A percentile compares a stretch with the other conserved stretches of the same genome.
Conservation (phyloP, 305 asterid species). For the Fraxinus angustifolia region DNA sequence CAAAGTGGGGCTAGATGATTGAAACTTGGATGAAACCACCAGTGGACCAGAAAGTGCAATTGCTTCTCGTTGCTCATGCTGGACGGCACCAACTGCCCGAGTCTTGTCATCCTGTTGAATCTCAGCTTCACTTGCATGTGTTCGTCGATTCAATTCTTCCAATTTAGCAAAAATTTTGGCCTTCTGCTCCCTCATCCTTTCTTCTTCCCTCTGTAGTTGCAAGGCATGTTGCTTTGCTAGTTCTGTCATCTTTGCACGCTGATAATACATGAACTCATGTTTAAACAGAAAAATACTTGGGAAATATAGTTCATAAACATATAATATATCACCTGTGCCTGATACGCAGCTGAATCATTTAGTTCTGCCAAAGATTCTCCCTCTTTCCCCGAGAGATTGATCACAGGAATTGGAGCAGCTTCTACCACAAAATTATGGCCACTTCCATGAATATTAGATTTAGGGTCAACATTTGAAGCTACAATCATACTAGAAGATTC, state of each 20-base stretch:
- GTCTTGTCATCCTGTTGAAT: constrained; percentile 36
- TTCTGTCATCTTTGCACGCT: constrained; percentile 78
- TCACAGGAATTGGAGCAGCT: constrained; percentile 35
- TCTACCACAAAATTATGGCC: constrained; percentile 37
- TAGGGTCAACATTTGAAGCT: constrained; percentile 33
- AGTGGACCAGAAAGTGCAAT: constrained; percentile 32
- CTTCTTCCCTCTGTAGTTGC: constrained; percentile 82
- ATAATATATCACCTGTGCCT: constrained; percentile 54
- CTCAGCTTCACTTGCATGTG: constrained; percentile 49
- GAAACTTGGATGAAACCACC: constrained; percentile 31
- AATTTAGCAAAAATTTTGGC: constrained; percentile 93
- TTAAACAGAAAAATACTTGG: constrained; percentile 16
- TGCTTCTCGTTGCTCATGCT: constrained; percentile 37
- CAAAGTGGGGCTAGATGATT: constrained; percentile 31
- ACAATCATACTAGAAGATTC: constrained; percentile 34
- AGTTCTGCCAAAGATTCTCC: constrained; percentile 47
- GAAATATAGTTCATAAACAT: not conserved
- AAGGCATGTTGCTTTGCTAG: constrained; percentile 73
- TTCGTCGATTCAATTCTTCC: constrained; percentile 85
- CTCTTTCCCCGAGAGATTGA: constrained; percentile 29
- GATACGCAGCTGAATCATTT: constrained; percentile 57
- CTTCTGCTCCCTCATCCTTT: constrained; percentile 73
- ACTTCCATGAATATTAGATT: constrained; percentile 29
- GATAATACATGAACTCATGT: constrained; percentile 12
- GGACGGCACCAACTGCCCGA: constrained; percentile 21